Evolutionary conservation across 2,329 filamentous ascomycete genomes (phyloP), one percentile per base, ranked within the genome.

Genomic region (Fusarium heterosporum): DNA sequence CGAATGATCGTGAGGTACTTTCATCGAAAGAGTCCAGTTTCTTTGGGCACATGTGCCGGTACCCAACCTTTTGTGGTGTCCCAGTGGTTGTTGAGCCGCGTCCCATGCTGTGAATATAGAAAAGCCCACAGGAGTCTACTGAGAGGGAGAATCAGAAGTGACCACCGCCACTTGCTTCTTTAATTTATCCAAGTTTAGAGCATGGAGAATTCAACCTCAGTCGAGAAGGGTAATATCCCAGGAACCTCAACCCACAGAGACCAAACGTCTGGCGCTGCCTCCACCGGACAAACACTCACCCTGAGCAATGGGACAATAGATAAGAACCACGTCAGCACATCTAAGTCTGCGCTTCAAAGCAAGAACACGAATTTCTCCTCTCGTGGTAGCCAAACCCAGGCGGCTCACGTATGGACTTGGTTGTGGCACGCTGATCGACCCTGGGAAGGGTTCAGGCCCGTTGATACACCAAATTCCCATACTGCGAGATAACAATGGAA

Each of bases 21-120:
- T 16, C 6, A 34, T 39, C 26, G 28, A 14, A 17, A 36, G 12
- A 36, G 30, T 29, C 8, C 14, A 39, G 11, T 32, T 8, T 14
- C 42, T 32, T 64, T 17, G 34, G 63, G 63, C 48, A 66, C 16
- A 26, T 59, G 52, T 38, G n/a, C 26, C 19, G 54, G 26, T 39
- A 56, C 64, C 64, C n/a, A 47, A 67, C 16, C 16, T 32, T 32
- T 22, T 17, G 29, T 40, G 25, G 11, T 43, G 32, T 32, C 19
- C n/a, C n/a, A 29, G 22, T 22, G n/a, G 14, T 19, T 26, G 22
- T 59, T 67, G 58, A 67, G 63, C 63, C 64, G 52, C 64, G 67
- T 30, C 32, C 6, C 34, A 13, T n/a, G 9, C 17, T 28, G 13
- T 14, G 29, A 54, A 29, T 68, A 67, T 66, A 67, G 56, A 66